Evolutionary conservation across 208 protist species (phyloP), one percentile per base, ranked within the genome.

Genomic region (Tritrichomonas foetus): DNA sequence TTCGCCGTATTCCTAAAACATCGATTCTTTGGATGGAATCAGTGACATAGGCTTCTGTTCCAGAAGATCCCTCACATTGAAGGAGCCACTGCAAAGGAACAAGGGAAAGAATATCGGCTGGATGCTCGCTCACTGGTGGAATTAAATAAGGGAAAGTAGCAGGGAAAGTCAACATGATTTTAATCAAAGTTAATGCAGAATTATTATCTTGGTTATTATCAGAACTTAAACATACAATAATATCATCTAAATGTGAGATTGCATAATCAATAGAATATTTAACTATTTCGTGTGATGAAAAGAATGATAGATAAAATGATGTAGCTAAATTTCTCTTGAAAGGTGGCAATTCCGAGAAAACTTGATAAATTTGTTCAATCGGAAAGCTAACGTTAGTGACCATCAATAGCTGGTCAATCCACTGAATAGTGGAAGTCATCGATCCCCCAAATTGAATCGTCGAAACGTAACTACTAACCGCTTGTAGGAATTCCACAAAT

Each of bases 361-460:
- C 11, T 5, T 44, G 0, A 55, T 57, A 11, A 2, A 89, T 39
- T 0, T 44, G 3, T 57, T 20, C 3, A 2, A 53, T 89, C 11
- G 53, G n/a, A 57, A 89, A 20, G 20, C n/a, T 39, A n/a, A n/a
- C n/a, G 1, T 57, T 57, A 14, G 78, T 39, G 20, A 44, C 27
- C 8, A 61, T 33, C 30, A 50, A 33, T 39, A 89, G 39, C 39
- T 89, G 41, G 57, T 89, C 78, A 57, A 89, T 57, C 78, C 78
- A 89, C 0, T 39, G 33, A 11, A 89, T 33, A 20, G 41, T 3
- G 1, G 47, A 30, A 8, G 78, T 89, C 33, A 47, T n/a, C 20
- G 78, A 57, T 25, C 78, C 78, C 33, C 36, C 57, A 27, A 89
- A 89, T 49, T 89, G 78, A 57, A 89, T 89, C 0, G 78, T 89